Evolutionary conservation across 2,329 filamentous ascomycete genomes (phyloP).

Genomic region (Myriosclerotinia scirpicola): DNA sequence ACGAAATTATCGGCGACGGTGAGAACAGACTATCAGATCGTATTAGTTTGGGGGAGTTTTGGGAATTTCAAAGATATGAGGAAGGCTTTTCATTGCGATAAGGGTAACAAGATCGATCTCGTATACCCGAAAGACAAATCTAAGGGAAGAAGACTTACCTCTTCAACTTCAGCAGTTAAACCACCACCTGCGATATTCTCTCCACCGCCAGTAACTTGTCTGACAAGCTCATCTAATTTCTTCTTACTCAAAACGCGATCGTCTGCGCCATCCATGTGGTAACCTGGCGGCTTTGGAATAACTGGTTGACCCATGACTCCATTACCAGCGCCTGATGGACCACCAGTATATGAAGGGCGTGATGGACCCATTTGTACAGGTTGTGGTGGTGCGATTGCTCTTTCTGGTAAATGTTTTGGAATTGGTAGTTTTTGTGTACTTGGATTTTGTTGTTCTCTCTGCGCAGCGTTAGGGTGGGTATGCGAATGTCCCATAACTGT

Average conservation of each 20-base stretch:
- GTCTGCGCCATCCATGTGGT: conserved; percentile 86
- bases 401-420: conserved; percentile 69
- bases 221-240: conserved; percentile 91
- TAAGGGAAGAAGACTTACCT: conserved; percentile 57
- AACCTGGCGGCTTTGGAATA: conserved; percentile 76
- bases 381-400: conserved; percentile 66
- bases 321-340: conserved; percentile 69
- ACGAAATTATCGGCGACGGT: conserved; percentile 92
- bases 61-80: not conserved
- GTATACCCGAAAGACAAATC: conserved; percentile 16
- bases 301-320: conserved; percentile 88
- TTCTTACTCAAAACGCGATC: conserved; percentile 96
- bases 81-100: not conserved
- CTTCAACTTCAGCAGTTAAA: conserved; percentile 90
- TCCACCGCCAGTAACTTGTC: conserved; percentile 84
- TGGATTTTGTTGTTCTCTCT: conserved; percentile 35
- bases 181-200: conserved; percentile 69
- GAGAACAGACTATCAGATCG: conserved; percentile 68
- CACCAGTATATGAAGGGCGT: conserved; percentile 81
- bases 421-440: conserved; percentile 41
- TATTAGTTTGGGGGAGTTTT: conserved; percentile 22
- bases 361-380: conserved; percentile 70
- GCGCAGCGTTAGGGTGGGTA: conserved; percentile 31
- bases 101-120: conserved; percentile 7
- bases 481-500: conserved; percentile 41